A percentile compares a stretch with the other conserved stretches of the same genome.
Evolutionary conservation across 164 flowering plant genomes (phyloP).

Genomic region (Annona cherimola): DNA sequence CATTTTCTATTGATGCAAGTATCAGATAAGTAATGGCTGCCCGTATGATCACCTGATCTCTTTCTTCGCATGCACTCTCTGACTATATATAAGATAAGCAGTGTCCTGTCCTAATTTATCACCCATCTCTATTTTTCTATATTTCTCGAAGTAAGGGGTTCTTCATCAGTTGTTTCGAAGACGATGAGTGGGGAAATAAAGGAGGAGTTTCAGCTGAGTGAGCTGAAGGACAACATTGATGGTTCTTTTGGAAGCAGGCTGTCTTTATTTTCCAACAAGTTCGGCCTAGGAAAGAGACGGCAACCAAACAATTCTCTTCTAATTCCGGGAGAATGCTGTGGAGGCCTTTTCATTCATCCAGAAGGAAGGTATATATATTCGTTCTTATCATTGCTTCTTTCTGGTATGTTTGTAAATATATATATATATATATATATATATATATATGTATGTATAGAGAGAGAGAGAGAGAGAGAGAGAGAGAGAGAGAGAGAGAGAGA

Average conservation of each 20-base stretch:
- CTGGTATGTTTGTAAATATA: too few relatives aligned
- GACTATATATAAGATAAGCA: too few relatives aligned
- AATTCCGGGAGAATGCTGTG: slow-evolving; percentile 7
- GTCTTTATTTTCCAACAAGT: slow-evolving; percentile 7
- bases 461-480: slow-evolving; percentile 3
- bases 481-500: not conserved
- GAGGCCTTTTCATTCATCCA: slow-evolving; percentile 19
- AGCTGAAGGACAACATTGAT: slow-evolving; percentile 14
- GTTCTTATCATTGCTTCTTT: not conserved
- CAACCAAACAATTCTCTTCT: slow-evolving; percentile 1
- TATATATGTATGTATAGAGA: not conserved
- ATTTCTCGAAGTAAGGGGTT: not conserved
- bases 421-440: too few relatives aligned
- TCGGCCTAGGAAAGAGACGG: slow-evolving; percentile 6
- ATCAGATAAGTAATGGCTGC: too few relatives aligned
- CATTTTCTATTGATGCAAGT: too few relatives aligned
- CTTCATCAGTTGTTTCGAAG: too few relatives aligned
- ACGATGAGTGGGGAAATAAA: slow-evolving; percentile 12
- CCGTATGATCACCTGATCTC: too few relatives aligned
- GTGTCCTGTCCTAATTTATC: not conserved
- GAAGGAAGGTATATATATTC: slow-evolving; percentile 13
- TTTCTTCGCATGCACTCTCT: too few relatives aligned
- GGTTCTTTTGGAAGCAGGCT: slow-evolving; percentile 14
- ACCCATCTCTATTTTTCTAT: not conserved
- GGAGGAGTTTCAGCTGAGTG: slow-evolving; percentile 16